Percentiles rank a stretch among this genome's conserved stretches.
These are phyloP conservation scores for Gremmenia infestans DNA, from an alignment of 2,329 filamentous ascomycete species.

Conservation along the genomic window DNA sequence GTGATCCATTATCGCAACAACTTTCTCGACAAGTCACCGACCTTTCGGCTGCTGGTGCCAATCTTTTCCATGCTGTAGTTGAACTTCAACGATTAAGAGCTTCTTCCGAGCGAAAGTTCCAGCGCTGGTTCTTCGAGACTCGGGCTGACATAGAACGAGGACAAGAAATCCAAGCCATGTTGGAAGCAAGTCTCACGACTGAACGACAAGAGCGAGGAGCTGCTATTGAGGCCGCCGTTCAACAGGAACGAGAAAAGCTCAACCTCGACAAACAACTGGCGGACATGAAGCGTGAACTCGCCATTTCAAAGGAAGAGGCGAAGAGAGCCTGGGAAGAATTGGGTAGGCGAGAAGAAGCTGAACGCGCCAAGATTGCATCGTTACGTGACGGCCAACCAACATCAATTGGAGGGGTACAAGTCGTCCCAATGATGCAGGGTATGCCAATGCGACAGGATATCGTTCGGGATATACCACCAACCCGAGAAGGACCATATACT, in stretches of 20 bases:
- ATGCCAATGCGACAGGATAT: conserved; percentile 51
- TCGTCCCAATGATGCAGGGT: conserved; percentile 84
- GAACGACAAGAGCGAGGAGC: conserved; percentile 68
- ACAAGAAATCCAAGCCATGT: conserved; percentile 73
- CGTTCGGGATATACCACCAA: conserved; percentile 36
- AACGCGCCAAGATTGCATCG: conserved; percentile 80
- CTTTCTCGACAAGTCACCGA: conserved; percentile 93
- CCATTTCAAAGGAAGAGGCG: conserved; percentile 94
- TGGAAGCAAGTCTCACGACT: conserved; percentile 69
- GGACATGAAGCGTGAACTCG: conserved; percentile 88
- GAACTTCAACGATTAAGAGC: conserved; percentile 90
- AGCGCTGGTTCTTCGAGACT: conserved; percentile 97
- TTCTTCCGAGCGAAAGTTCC: conserved; percentile 95
- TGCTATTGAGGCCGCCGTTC: conserved; percentile 59
- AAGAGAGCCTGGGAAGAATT: conserved; percentile 96
- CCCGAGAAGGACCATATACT: conserved; percentile 40
- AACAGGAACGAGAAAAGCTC: conserved; percentile 62
- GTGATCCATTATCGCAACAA: conserved; percentile 79
- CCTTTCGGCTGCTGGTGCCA: conserved; percentile 92
- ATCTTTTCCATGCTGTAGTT: conserved; percentile 95
- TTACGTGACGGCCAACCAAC: conserved; percentile 84
- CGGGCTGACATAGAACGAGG: conserved; percentile 79
- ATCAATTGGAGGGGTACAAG: conserved; percentile 86
- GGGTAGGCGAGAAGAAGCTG: conserved; percentile 86
- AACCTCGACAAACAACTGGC: conserved; percentile 72